Evolutionary conservation across 73 alveolate species (phyloP).

Genomic region (Paramecium primaurelia): DNA sequence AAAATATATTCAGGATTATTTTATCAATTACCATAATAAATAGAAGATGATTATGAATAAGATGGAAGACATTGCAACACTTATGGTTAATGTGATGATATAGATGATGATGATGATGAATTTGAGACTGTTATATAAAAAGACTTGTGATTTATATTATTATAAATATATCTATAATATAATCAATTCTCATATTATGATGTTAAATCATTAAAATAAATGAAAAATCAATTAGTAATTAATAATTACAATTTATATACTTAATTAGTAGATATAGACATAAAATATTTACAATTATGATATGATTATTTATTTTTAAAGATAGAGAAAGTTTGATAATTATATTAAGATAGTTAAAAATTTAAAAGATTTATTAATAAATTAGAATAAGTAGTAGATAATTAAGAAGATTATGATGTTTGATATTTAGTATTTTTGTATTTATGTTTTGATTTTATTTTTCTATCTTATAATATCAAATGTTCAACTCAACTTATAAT

Average conservation of each 20-base stretch:
- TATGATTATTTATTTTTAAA: too few species aligned
- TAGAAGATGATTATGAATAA: background rate
- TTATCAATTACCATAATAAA: background rate
- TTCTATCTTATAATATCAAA: background rate
- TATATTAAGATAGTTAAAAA: too few species aligned
- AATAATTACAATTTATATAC: too few species aligned
- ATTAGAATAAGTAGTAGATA: background rate
- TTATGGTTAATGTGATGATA: constrained; percentile 42
- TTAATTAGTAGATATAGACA: too few species aligned
- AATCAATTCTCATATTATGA: background rate
- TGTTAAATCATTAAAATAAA: too few species aligned
- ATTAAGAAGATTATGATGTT: background rate
- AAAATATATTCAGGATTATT: constrained; percentile 48
- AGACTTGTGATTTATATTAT: constrained; percentile 26
- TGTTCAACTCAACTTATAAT: background rate
- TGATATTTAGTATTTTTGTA: background rate
- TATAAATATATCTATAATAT: background rate
- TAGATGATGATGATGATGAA: background rate
- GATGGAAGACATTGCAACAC: constrained; percentile 43
- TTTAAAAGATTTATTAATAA: background rate
- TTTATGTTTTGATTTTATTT: background rate
- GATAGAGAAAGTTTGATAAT: too few species aligned
- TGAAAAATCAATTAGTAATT: too few species aligned
- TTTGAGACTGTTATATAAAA: constrained; percentile 1
- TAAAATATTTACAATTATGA: too few species aligned